phyloP scores from a whole-genome alignment of 177 flowering plant genomes.

The Tripterygium wilfordii region DNA sequence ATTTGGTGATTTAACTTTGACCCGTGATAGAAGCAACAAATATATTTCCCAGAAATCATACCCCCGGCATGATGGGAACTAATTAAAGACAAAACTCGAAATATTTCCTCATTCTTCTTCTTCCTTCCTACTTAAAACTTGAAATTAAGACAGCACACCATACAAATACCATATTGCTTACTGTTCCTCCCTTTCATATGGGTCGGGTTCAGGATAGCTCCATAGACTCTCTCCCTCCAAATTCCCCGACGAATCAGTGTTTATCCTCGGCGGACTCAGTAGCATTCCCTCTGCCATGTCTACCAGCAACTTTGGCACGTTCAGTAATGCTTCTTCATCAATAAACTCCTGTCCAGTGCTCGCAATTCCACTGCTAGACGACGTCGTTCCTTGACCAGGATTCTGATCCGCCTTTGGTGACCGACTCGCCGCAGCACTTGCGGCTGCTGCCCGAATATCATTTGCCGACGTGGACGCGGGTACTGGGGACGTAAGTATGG shows the following conservation, averaged over 20 bases:
- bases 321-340: slow-evolving; percentile 45
- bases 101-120: too few species aligned
- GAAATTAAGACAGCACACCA: too few species aligned
- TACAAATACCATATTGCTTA: too few species aligned
- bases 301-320: slow-evolving; percentile 50
- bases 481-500: slow-evolving; percentile 16
- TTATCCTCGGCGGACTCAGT: slow-evolving; percentile 54
- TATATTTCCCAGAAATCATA: too few species aligned
- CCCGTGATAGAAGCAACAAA: too few species aligned
- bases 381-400: not conserved
- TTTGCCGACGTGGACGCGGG: slow-evolving; percentile 30
- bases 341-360: slow-evolving; percentile 18
- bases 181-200: too few species aligned
- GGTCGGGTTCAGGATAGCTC: too few species aligned
- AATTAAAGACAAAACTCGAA: too few species aligned
- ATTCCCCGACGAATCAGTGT: slow-evolving; percentile 36
- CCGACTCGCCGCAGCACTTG: slow-evolving; percentile 30
- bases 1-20: too few species aligned
- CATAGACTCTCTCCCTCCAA: slow-evolving; percentile 42
- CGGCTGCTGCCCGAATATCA: slow-evolving; percentile 40
- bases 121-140: too few species aligned
- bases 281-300: slow-evolving; percentile 66
- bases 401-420: slow-evolving; percentile 1
- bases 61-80: too few species aligned
- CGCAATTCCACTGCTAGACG: not conserved